A percentile compares a stretch with the other conserved stretches of the same genome.
These are phyloP conservation scores for Gonapodya sp. DNA, from an alignment of 192 early-diverging fungal genomes.

Conservation along the genomic window DNA sequence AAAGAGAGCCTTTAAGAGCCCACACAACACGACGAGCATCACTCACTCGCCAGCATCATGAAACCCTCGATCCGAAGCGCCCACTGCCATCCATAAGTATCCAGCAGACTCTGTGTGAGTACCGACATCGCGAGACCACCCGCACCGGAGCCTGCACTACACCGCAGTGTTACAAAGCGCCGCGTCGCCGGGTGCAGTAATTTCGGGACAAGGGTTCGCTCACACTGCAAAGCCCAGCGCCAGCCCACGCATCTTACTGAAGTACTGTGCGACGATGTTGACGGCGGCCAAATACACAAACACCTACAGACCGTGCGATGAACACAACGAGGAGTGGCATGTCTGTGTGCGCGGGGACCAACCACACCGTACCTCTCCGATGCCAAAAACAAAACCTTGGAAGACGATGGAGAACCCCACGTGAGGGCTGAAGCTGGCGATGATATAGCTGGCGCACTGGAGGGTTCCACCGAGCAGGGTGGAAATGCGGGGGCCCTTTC, in stretches of 20 bases:
- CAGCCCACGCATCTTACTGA: conserved; percentile 47
- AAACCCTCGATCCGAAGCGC: conserved; percentile 58
- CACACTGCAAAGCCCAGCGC: conserved; percentile 62
- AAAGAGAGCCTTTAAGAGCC: not conserved
- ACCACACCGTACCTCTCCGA: no score
- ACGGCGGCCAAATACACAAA: conserved; percentile 58
- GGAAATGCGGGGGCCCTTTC: conserved; percentile 39
- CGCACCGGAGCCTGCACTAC: conserved; percentile 50
- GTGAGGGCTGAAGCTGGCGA: conserved; percentile 33
- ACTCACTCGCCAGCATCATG: conserved; percentile 24
- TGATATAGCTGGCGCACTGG: conserved; percentile 27
- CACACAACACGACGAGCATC: not conserved
- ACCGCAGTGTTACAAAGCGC: not conserved
- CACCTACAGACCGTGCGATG: no score
- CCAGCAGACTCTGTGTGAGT: conserved; percentile 47
- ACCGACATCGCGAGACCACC: conserved; percentile 61
- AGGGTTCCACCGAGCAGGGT: conserved; percentile 34
- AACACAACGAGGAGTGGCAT: no score
- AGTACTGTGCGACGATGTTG: conserved; percentile 61
- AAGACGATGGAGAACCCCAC: conserved; percentile 67
- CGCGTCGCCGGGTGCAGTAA: not conserved
- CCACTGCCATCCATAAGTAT: conserved; percentile 46
- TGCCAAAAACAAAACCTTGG: conserved; percentile 65
- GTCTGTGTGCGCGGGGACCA: no score
- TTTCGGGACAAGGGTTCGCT: not conserved